phyloP scores from a whole-genome alignment of 768 basidiomycete genomes.

The Lepiota brunneoincarnata region DNA sequence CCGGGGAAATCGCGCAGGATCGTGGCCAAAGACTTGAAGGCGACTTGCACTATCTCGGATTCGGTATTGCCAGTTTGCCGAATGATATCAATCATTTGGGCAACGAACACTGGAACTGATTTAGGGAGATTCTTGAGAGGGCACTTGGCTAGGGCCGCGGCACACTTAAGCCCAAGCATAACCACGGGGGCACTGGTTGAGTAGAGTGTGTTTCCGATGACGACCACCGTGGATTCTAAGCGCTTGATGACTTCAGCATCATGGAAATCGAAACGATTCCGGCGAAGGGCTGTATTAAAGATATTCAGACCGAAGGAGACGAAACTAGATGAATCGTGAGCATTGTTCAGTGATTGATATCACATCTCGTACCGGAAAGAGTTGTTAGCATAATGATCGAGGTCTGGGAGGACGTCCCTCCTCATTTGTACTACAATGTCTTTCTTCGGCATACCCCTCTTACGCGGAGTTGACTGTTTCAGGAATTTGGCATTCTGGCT shows the following conservation, averaged over 20 bases:
- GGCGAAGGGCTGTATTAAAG: conserved; percentile 81
- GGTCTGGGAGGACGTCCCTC: conserved; percentile 51
- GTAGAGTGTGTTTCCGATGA: conserved; percentile 91
- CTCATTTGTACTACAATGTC: conserved; percentile 79
- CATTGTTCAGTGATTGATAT: neutral
- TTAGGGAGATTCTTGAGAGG: conserved; percentile 74
- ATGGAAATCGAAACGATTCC: conserved; percentile 83
- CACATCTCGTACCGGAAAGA: conserved; percentile 67
- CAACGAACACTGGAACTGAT: conserved; percentile 79
- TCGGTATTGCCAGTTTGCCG: conserved; percentile 83
- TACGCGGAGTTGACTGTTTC: conserved; percentile 48
- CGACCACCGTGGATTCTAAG: conserved; percentile 80
- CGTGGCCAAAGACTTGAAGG: conserved; percentile 80
- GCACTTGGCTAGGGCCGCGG: conserved; percentile 78
- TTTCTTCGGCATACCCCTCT: conserved; percentile 38
- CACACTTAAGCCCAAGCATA: conserved; percentile 71
- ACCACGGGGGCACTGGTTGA: conserved; percentile 76
- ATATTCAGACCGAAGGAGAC: conserved; percentile 90
- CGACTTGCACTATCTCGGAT: conserved; percentile 85
- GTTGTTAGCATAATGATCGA: conserved; percentile 79
- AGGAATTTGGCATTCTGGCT: conserved; percentile 89
- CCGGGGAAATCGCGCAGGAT: conserved; percentile 88
- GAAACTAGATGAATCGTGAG: conserved; percentile 49
- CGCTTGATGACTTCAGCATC: conserved; percentile 74
- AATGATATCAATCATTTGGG: conserved; percentile 81